These are phyloP conservation scores for Saccharomycopsis schoenii DNA, from an alignment of 805 yeast genomes.

Conservation along the genomic window DNA sequence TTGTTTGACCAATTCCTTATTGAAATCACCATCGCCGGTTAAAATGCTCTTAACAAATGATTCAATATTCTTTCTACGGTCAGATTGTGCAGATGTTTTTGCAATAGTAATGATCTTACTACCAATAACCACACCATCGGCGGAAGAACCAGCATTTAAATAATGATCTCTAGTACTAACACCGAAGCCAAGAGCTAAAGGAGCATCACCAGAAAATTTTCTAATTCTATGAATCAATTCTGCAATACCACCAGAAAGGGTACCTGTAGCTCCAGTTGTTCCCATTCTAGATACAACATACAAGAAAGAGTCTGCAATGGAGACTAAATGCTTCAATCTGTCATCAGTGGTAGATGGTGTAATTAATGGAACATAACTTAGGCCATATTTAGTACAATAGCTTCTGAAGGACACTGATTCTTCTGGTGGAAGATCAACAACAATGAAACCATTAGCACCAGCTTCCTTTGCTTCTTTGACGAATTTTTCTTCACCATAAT, in stretches of 20 bases:
- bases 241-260: conserved; percentile 53
- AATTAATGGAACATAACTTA: conserved; percentile 85
- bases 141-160: conserved; percentile 59
- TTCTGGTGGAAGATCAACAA: conserved; percentile 96
- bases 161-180: conserved; percentile 91
- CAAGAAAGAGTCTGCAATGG: conserved; percentile 89
- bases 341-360: conserved; percentile 96
- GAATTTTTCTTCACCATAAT: conserved; percentile 80
- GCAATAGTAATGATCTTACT: conserved; percentile 68
- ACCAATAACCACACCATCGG: conserved; percentile 97
- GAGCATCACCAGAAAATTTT: conserved; percentile 62
- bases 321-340: conserved; percentile 65
- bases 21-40: conserved; percentile 38
- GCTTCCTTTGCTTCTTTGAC: conserved; percentile 70
- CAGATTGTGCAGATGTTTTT: conserved; percentile 51
- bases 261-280: conserved; percentile 80
- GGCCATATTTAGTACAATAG: conserved; percentile 52
- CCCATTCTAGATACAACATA: conserved; percentile 98
- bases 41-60: conserved; percentile 61
- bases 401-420: conserved; percentile 85
- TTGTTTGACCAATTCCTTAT: conserved; percentile 19
- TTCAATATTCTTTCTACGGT: conserved; percentile 53
- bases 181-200: conserved; percentile 96
- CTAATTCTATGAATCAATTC: conserved; percentile 68
- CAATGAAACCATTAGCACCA: conserved; percentile 91